A percentile compares a stretch with the other conserved stretches of the same genome.
Evolutionary conservation across 345 rosid species (phyloP).

Genomic region (Ceriops tagal): DNA sequence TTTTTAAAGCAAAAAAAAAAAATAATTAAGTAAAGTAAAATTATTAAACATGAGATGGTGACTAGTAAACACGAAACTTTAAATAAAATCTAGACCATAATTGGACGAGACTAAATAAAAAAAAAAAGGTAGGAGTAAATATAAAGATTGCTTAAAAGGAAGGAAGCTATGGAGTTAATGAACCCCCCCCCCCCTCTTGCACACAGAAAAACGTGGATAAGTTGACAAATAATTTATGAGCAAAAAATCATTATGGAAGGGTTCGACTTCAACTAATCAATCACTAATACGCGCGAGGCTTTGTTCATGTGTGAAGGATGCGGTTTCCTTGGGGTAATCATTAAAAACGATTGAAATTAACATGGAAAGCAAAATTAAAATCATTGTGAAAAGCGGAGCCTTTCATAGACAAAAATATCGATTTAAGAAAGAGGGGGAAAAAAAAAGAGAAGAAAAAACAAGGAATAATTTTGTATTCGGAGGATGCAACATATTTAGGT

Average conservation of each 20-base stretch:
- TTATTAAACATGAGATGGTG: too few relatives aligned
- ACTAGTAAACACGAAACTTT: too few relatives aligned
- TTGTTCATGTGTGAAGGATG: background rate
- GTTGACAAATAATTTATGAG: background rate
- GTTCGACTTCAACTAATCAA: background rate
- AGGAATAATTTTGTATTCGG: background rate
- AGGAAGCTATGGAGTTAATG: background rate
- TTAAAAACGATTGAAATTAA: background rate
- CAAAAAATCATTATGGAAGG: background rate
- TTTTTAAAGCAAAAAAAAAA: background rate
- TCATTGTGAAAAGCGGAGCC: background rate
- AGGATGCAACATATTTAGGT: background rate
- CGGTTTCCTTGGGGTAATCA: background rate
- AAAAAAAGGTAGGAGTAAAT: too few relatives aligned
- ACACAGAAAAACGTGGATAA: constrained; percentile 11
- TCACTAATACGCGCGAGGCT: background rate
- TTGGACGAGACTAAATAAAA: too few relatives aligned
- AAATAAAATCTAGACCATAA: too few relatives aligned
- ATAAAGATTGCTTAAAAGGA: too few relatives aligned
- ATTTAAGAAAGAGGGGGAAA: too few relatives aligned
- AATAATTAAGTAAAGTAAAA: too few relatives aligned
- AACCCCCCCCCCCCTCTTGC: background rate
- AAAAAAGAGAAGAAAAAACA: too few relatives aligned
- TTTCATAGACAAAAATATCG: background rate
- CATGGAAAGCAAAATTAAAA: background rate